Conservation (phyloP, 495 filamentous ascomycete genomes). For the Lasiosphaeria miniovina region DNA sequence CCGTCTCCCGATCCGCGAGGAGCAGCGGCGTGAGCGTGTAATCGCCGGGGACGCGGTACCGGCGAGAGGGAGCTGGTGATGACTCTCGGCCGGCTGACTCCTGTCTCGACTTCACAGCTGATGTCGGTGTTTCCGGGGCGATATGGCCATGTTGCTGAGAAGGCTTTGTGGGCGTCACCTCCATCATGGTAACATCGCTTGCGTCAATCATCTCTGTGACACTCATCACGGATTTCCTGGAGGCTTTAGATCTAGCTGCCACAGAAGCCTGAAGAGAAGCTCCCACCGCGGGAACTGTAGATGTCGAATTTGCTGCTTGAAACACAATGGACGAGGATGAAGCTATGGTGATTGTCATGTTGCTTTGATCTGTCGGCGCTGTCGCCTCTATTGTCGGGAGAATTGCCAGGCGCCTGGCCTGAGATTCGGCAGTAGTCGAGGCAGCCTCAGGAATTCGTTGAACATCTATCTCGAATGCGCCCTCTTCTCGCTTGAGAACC, state of each 20-base stretch:
- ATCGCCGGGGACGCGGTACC: conserved; percentile 61
- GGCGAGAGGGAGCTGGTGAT: conserved; percentile 22
- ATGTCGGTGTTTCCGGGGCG: background rate
- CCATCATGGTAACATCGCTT: background rate
- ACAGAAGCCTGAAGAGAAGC: too few species aligned
- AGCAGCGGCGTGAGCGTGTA: conserved; percentile 72
- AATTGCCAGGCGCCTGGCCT: background rate
- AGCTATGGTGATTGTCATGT: background rate
- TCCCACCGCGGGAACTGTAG: too few species aligned
- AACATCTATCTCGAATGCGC: conserved; percentile 8
- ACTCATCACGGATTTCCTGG: background rate
- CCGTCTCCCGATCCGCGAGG: conserved; percentile 67
- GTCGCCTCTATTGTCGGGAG: conserved; percentile 16
- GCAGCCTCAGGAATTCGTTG: conserved; percentile 16
- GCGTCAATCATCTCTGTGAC: background rate
- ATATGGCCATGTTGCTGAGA: background rate
- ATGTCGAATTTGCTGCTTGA: background rate
- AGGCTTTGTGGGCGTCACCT: background rate
- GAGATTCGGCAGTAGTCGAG: background rate
- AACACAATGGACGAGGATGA: background rate
- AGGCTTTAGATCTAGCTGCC: too few species aligned
- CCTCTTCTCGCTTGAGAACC: conserved; percentile 31
- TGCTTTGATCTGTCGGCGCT: background rate
- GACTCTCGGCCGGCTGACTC: background rate
- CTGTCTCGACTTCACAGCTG: conserved; percentile 6